Percentiles rank a stretch among this genome's conserved stretches.
These are phyloP conservation scores for Lactarius akahatsu DNA, from an alignment of 768 basidiomycete species.

Conservation along the genomic window DNA sequence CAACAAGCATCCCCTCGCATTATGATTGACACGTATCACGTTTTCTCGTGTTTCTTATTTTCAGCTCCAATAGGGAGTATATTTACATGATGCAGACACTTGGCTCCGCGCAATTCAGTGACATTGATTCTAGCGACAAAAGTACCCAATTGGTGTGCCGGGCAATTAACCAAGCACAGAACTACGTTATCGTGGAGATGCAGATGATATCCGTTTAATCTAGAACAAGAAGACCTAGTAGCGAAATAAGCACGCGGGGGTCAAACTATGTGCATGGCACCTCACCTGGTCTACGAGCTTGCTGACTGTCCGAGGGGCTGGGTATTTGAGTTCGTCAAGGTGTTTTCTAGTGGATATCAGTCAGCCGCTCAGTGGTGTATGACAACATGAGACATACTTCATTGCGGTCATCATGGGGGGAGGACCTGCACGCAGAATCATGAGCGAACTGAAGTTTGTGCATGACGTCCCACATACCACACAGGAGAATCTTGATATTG, in stretches of 20 bases:
- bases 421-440: slow-evolving; percentile 45
- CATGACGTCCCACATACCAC: slow-evolving; percentile 49
- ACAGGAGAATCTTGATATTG: slow-evolving; percentile 85
- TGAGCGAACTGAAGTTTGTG: slow-evolving; percentile 4
- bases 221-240: slow-evolving; percentile 46
- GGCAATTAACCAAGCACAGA: not conserved
- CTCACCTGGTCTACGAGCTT: slow-evolving; percentile 86
- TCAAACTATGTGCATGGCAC: not conserved
- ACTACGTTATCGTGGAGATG: not conserved
- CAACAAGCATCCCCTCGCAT: slow-evolving; percentile 8
- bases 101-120: no score
- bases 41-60: not conserved
- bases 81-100: not conserved
- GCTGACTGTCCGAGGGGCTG: slow-evolving; percentile 84
- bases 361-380: slow-evolving; percentile 18
- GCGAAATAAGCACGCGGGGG: slow-evolving; percentile 26
- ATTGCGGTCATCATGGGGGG: slow-evolving; percentile 78
- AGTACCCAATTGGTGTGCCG: slow-evolving; percentile 1
- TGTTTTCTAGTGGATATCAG: slow-evolving; percentile 61
- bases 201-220: slow-evolving; percentile 15
- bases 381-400: slow-evolving; percentile 52
- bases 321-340: slow-evolving; percentile 83
- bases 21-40: not conserved
- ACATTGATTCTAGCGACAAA: not conserved
- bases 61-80: not conserved